Evolutionary conservation across 306 rosid genomes (phyloP).

Genomic region (Comarum palustre): DNA sequence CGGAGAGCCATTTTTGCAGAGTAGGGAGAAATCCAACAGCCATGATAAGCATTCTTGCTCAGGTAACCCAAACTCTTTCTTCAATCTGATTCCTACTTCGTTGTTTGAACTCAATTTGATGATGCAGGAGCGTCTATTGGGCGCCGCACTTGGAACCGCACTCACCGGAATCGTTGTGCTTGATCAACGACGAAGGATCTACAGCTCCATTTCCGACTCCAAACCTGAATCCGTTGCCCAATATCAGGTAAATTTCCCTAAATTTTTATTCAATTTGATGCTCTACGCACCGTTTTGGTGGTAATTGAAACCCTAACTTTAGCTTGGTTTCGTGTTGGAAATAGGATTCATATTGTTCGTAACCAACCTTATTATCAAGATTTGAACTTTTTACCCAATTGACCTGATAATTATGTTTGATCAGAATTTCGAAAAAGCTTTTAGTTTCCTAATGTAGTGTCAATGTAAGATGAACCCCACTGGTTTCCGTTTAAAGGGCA

Average conservation of each 20-base stretch:
- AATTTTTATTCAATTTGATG: not conserved
- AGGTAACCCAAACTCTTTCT: slow-evolving; percentile 36
- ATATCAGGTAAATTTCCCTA: slow-evolving; percentile 38
- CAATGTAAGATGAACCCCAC: not conserved
- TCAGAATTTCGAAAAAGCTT: not conserved
- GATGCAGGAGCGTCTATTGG: slow-evolving; percentile 75
- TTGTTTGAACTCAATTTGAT: not conserved
- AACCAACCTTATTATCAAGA: not conserved
- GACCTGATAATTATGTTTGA: not conserved
- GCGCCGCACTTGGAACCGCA: slow-evolving; percentile 65
- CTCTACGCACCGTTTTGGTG: not conserved
- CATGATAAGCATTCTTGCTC: slow-evolving; percentile 78
- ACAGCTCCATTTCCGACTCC: slow-evolving; percentile 47
- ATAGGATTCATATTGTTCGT: not conserved
- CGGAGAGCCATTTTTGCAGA: slow-evolving; percentile 1
- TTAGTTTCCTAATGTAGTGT: not conserved
- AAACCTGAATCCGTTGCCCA: slow-evolving; percentile 29
- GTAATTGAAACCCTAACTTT: slow-evolving; percentile 16
- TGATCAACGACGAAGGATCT: slow-evolving; percentile 66
- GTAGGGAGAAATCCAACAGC: not conserved
- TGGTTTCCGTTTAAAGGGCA: not conserved
- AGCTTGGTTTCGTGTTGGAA: no score
- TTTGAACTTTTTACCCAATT: not conserved
- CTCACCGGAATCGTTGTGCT: slow-evolving; percentile 57
- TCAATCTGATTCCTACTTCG: not conserved